Conservation (phyloP, 495 filamentous ascomycete species). For the Haplographium delicatum region DNA sequence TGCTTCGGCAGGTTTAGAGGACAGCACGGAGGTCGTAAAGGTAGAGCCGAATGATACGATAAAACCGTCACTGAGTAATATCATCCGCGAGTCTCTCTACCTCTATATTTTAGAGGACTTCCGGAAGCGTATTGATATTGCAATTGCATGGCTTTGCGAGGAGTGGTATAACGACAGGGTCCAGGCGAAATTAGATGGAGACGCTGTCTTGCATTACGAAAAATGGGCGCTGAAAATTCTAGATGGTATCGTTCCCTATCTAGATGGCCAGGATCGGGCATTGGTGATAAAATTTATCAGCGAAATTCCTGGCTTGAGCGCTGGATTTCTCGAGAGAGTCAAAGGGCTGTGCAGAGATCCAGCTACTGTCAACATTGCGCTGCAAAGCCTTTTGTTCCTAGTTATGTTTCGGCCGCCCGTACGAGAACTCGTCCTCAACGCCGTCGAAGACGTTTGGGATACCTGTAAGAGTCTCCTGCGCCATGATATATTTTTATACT, state of each 20-base stretch:
- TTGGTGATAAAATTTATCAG: conserved; percentile 78
- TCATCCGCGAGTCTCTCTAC: conserved; percentile 74
- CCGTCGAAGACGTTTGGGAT: conserved; percentile 78
- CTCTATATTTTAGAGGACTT: conserved; percentile 88
- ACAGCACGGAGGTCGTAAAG: conserved; percentile 40
- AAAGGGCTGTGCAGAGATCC: conserved; percentile 84
- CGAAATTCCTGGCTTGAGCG: conserved; percentile 78
- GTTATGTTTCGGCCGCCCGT: conserved; percentile 83
- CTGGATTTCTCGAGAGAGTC: conserved; percentile 63
- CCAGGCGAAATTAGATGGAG: conserved; percentile 38
- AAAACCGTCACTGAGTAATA: conserved; percentile 46
- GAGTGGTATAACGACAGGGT: conserved; percentile 96
- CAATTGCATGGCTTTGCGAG: conserved; percentile 88
- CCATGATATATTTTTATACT: conserved; percentile 10
- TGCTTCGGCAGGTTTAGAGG: conserved; percentile 61
- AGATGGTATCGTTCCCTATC: conserved; percentile 80
- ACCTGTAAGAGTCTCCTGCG: conserved; percentile 52
- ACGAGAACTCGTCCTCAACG: conserved; percentile 73
- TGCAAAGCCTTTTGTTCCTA: conserved; percentile 59
- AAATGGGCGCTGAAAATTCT: conserved; percentile 74
- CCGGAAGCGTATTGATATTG: conserved; percentile 75
- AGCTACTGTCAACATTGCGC: conserved; percentile 51
- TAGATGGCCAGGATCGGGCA: conserved; percentile 81
- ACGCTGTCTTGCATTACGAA: conserved; percentile 62
- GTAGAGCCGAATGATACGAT: conserved; percentile 34